These are phyloP conservation scores for Entophlyctis helioformis DNA, from an alignment of 192 early-diverging fungal genomes.

Conservation along the genomic window DNA sequence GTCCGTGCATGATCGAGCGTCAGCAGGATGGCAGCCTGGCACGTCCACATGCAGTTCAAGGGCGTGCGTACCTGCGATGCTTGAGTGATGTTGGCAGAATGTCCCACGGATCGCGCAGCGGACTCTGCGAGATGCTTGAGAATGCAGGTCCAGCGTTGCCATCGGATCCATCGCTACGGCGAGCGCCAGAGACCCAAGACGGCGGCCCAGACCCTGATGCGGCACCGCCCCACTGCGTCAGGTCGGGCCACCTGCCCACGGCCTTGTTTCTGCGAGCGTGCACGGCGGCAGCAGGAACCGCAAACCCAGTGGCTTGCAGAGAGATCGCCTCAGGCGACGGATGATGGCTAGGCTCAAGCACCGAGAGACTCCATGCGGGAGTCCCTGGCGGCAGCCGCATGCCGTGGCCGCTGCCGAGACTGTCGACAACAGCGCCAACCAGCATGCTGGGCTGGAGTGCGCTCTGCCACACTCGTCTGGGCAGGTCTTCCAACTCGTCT, in stretches of 20 bases:
- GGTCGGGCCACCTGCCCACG: constrained; percentile 13
- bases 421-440: constrained; percentile 9
- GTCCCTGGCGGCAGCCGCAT: no score
- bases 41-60: neutral
- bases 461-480: neutral
- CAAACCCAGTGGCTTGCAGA: neutral
- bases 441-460: constrained; percentile 1
- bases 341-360: constrained; percentile 2
- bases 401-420: neutral
- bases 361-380: neutral
- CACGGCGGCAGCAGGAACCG: neutral
- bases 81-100: neutral
- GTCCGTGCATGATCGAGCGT: neutral
- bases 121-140: neutral
- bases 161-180: no score
- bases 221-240: constrained; percentile 1
- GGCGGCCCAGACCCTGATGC: neutral
- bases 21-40: neutral
- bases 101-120: no score
- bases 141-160: neutral
- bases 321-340: neutral
- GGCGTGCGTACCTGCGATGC: neutral
- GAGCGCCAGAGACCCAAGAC: neutral
- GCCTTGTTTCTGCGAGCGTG: constrained; percentile 5
- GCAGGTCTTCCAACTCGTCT: neutral